phyloP scores from a whole-genome alignment of 345 rosid genomes.

The Eutrema heterophyllum region DNA sequence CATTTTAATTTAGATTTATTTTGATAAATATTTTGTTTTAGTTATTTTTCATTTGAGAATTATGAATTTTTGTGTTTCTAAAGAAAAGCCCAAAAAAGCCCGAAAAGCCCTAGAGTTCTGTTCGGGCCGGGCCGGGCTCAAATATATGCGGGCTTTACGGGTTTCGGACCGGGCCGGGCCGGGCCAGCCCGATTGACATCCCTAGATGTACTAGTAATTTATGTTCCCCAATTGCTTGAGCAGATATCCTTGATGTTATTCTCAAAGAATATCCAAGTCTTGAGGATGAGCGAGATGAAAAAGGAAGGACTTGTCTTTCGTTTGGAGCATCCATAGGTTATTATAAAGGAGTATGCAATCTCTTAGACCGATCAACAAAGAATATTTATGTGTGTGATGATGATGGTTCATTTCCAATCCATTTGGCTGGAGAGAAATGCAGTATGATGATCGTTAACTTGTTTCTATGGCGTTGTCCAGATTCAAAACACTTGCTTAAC shows the following conservation, averaged over 20 bases:
- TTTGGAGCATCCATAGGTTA: not conserved
- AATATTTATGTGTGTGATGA: not conserved
- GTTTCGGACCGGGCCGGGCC: no score
- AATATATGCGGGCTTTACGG: no score
- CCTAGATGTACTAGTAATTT: no score
- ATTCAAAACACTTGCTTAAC: not conserved
- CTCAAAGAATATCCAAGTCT: not conserved
- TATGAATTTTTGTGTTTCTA: no score
- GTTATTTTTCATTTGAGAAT: no score
- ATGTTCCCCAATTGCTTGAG: no score
- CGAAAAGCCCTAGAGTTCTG: no score
- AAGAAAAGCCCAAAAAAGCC: no score
- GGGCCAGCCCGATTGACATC: no score
- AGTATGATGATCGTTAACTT: not conserved
- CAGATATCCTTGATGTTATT: not conserved
- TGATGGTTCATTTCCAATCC: not conserved
- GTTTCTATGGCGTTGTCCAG: not conserved
- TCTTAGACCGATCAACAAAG: not conserved
- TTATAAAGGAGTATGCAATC: not conserved
- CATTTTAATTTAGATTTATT: no score
- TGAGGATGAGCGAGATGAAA: not conserved
- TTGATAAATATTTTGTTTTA: no score
- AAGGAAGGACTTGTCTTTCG: constrained; percentile 4
- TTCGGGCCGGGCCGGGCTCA: no score
- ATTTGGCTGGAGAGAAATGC: not conserved